Evolutionary conservation across 106 monocot species (phyloP).

Genomic region (Platanthera zijinensis): DNA sequence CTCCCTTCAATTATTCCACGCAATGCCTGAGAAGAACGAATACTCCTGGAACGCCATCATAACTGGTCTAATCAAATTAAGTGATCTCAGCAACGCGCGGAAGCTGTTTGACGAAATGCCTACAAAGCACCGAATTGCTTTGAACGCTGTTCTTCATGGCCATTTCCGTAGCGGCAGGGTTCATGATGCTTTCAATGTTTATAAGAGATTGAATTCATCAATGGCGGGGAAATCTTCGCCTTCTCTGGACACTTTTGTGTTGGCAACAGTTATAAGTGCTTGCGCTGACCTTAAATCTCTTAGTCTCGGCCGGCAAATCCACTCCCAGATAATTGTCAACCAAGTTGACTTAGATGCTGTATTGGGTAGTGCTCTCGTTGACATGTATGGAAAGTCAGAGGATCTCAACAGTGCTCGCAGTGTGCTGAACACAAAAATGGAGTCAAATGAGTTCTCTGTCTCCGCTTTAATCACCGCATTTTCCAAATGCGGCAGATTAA

Average conservation of each 20-base stretch:
- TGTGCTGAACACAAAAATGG: conserved; percentile 18
- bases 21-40: conserved; percentile 37
- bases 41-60: conserved; percentile 52
- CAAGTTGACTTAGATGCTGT: conserved; percentile 41
- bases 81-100: conserved; percentile 29
- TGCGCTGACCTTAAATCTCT: conserved; percentile 27
- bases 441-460: conserved; percentile 55
- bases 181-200: conserved; percentile 37
- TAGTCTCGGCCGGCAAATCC: conserved; percentile 46
- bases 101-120: conserved; percentile 63
- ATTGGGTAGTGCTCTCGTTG: conserved; percentile 43
- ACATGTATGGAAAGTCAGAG: conserved; percentile 76
- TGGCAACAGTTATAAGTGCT: conserved; percentile 51
- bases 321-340: conserved; percentile 28
- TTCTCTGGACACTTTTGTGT: conserved; percentile 39
- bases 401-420: conserved; percentile 37
- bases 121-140: conserved; percentile 22
- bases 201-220: conserved; percentile 13
- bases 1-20: conserved; percentile 25
- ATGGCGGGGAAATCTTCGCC: neutral
- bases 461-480: conserved; percentile 52
- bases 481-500: conserved; percentile 28
- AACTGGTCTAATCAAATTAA: conserved; percentile 23
- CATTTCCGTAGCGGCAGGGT: conserved; percentile 23
- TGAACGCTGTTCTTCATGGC: conserved; percentile 52